Conservation (phyloP, 768 basidiomycete species). For the Trametes villosa region DNA sequence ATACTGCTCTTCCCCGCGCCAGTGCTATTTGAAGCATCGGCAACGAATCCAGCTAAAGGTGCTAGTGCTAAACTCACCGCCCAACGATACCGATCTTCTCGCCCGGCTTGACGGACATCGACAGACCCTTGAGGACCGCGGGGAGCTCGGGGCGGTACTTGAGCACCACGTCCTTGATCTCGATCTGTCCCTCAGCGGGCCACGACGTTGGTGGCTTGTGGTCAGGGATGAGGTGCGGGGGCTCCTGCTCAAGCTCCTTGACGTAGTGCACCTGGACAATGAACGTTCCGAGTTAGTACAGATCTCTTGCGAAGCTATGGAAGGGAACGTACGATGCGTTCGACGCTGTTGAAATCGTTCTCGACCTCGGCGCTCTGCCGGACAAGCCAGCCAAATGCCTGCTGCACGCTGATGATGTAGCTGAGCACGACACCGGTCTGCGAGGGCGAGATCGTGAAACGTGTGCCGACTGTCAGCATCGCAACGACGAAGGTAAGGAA, state of each 20-base stretch:
- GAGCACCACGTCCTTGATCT: constrained; percentile 76
- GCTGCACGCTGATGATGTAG: constrained; percentile 81
- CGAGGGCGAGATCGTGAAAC: constrained; percentile 76
- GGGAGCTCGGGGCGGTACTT: constrained; percentile 90
- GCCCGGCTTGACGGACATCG: constrained; percentile 67
- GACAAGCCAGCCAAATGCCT: constrained; percentile 75
- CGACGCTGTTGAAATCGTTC: constrained; percentile 93
- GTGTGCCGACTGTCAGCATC: constrained; percentile 74
- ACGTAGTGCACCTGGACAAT: constrained; percentile 65
- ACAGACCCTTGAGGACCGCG: constrained; percentile 81
- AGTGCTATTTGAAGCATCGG: constrained; percentile 43
- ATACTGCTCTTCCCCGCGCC: constrained; percentile 91
- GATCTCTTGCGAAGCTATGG: background rate
- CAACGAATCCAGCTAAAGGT: background rate
- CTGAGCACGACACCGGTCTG: constrained; percentile 79
- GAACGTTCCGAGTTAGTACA: background rate
- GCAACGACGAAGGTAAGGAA: constrained; percentile 77
- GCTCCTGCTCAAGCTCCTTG: constrained; percentile 80
- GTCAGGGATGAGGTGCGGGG: constrained; percentile 66
- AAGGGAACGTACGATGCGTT: constrained; percentile 56
- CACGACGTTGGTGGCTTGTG: constrained; percentile 63
- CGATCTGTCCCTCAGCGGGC: constrained; percentile 76
- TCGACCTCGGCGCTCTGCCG: constrained; percentile 85
- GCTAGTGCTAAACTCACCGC: constrained; percentile 38
- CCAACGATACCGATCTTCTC: constrained; percentile 96